Evolutionary conservation across 768 basidiomycete species (phyloP), one percentile per base, ranked within the genome.

Genomic region (Phallus indusiatus): DNA sequence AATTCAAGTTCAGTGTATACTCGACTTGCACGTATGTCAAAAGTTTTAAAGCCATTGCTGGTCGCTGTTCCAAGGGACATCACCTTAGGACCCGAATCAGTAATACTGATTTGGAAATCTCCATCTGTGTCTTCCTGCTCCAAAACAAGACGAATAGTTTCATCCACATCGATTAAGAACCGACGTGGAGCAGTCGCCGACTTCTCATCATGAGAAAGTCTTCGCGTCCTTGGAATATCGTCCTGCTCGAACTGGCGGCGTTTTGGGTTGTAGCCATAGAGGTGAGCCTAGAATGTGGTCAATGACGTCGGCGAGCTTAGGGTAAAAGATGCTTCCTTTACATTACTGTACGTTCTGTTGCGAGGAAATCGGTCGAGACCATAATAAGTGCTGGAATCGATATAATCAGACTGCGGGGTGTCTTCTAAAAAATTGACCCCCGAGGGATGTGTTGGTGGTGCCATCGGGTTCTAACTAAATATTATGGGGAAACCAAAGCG

Each of bases 121-220:
- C 88, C 89, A 63, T 98, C 93, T 14, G 95, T 97, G 69, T 99
- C 95, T 70, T 99, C 95, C 70, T 97, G 95, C 72, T 96, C 93
- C 28, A 99, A 84, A 10, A 98, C 85, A 59, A 96, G 84, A 36
- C 94, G 86, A 67, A 99, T 93, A 34, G 95, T 99, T 73, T 97
- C 95, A 67, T 98, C 95, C 16, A 98, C 95, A 67, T 97, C 95
- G 60, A 98, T 92, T 54, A 98, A 79, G 75, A 95, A 98, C 46
- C 94, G 86, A 47, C 94, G 78, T 2, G 93, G 90, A 0, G 80
- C 85, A 0, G 85, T 77, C 7, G 66, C 66, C 54, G 84, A 83
- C 73, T 91, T 89, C 74, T 95, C 93, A 69, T 97, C 94, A 68
- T 96, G 94, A 18, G 92, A 94, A 76, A 96, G 77, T 56, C 94